A percentile compares a stretch with the other conserved stretches of the same genome.
Conservation (phyloP, 139 green algal species). For the Picochlorum sp. region DNA sequence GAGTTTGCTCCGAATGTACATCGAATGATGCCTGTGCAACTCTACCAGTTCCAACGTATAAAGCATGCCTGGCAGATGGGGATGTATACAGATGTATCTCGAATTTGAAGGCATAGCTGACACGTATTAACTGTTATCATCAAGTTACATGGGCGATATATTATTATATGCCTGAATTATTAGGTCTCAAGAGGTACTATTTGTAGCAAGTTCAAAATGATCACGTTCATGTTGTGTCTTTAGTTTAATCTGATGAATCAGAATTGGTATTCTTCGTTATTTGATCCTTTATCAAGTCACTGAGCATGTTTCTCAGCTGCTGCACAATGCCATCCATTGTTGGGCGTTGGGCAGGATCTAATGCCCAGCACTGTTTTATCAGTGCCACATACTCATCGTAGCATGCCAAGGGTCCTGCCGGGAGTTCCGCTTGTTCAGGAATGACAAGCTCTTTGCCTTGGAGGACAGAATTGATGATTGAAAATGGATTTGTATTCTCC, state of each 20-base stretch:
- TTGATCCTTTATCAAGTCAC: neutral
- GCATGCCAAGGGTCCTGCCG: slow-evolving; percentile 4
- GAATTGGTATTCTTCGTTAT: neutral
- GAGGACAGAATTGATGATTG: slow-evolving; percentile 19
- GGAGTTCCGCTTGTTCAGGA: neutral
- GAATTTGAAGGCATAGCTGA: too few relatives aligned
- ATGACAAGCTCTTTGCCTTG: neutral
- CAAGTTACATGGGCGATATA: too few relatives aligned
- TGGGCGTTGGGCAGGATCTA: slow-evolving; percentile 4
- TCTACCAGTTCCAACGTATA: too few relatives aligned
- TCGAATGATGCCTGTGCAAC: too few relatives aligned
- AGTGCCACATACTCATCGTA: slow-evolving; percentile 15
- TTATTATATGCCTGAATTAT: too few relatives aligned
- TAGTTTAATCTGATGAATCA: neutral
- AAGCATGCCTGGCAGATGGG: too few relatives aligned
- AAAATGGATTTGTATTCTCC: slow-evolving; percentile 4
- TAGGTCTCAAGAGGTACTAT: too few relatives aligned
- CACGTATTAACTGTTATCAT: too few relatives aligned
- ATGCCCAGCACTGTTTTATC: slow-evolving; percentile 20
- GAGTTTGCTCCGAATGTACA: too few relatives aligned
- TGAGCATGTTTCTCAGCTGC: slow-evolving; percentile 4
- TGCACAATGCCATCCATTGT: slow-evolving; percentile 8
- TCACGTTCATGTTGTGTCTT: too few relatives aligned
- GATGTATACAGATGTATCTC: too few relatives aligned
- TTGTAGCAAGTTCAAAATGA: too few relatives aligned